Evolutionary conservation across 2,329 filamentous ascomycete species (phyloP).

Genomic region (Ascocoryne sarcoides): DNA sequence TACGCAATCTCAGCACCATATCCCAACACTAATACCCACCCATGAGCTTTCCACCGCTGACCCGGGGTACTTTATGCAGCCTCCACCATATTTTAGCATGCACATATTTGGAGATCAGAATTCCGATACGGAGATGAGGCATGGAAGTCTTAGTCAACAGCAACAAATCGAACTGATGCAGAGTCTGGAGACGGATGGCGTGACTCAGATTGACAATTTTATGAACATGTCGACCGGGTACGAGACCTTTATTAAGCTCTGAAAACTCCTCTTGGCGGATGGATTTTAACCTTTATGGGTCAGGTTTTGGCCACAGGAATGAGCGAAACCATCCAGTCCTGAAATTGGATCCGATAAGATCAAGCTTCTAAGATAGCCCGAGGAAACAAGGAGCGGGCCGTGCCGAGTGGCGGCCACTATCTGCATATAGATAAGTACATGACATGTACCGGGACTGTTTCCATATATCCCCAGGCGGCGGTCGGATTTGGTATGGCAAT

Average conservation of each 20-base stretch:
- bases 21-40: constrained; percentile 6
- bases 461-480: no score
- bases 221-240: constrained; percentile 33
- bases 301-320: constrained; percentile 15
- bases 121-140: constrained; percentile 39
- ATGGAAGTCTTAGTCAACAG: constrained; percentile 66
- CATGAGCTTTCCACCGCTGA: constrained; percentile 18
- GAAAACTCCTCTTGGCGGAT: constrained; percentile 9
- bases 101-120: constrained; percentile 33
- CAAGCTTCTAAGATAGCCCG: no score
- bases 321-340: no score
- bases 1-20: constrained; percentile 6
- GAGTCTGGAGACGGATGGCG: constrained; percentile 61
- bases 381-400: no score
- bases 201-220: constrained; percentile 53
- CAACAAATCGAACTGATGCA: constrained; percentile 80
- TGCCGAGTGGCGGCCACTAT: no score
- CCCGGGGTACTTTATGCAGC: constrained; percentile 24
- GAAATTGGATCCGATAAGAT: no score
- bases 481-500: no score
- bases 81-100: constrained; percentile 23
- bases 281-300: constrained; percentile 13
- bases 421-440: no score
- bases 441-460: no score
- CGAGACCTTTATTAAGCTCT: constrained; percentile 21